A percentile compares a stretch with the other conserved stretches of the same genome.
These are phyloP conservation scores for Dactylellina leptospora DNA, from an alignment of 2,329 filamentous ascomycete species.

Conservation along the genomic window DNA sequence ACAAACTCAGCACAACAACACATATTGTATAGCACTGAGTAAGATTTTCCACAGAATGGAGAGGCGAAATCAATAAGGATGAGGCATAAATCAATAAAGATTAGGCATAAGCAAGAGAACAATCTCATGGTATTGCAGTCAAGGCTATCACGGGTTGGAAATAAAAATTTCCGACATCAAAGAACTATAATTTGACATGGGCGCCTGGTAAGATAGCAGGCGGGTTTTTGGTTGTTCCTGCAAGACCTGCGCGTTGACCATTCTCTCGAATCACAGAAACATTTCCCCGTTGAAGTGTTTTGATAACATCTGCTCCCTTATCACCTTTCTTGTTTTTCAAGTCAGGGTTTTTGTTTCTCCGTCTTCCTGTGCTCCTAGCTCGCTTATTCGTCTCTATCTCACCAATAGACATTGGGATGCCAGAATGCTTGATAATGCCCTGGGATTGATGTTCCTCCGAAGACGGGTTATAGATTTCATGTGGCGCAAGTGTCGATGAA, in stretches of 20 bases:
- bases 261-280: slow-evolving; percentile 23
- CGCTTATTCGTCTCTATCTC: slow-evolving; percentile 15
- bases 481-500: slow-evolving; percentile 81
- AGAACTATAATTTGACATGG: not conserved
- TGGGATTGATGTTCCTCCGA: not conserved
- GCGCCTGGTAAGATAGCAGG: too few species aligned
- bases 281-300: slow-evolving; percentile 19
- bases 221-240: too few species aligned
- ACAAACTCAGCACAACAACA: not conserved
- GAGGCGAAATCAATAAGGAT: not conserved
- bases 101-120: not conserved
- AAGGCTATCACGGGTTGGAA: not conserved
- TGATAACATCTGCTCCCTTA: not conserved
- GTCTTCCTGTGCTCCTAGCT: not conserved
- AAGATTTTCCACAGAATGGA: not conserved
- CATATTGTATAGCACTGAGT: not conserved
- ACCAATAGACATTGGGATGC: slow-evolving; percentile 22
- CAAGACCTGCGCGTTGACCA: slow-evolving; percentile 13
- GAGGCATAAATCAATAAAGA: not conserved
- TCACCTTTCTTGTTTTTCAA: not conserved
- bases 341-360: not conserved
- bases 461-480: slow-evolving; percentile 76
- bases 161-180: not conserved
- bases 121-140: not conserved
- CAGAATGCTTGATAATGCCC: slow-evolving; percentile 3